Base-by-base conservation (phyloP, 2,329 filamentous ascomycete genomes). In the Coniochaeta pulveracea region DNA sequence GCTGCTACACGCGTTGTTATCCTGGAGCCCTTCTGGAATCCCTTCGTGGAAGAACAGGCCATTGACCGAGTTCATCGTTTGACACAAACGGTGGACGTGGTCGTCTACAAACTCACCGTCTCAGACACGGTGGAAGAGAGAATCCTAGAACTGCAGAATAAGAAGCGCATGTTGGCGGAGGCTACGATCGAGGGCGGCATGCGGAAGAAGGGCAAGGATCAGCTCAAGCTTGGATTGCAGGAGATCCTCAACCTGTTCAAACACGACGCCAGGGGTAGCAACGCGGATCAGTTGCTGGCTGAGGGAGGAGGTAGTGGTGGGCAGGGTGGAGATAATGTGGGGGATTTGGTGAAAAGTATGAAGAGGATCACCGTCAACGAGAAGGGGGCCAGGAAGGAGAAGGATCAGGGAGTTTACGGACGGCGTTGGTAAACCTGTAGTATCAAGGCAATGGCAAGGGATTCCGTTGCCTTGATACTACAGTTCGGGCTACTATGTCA, bases 11-110 rank as follows among this genome's bases (percentile, higher is more conserved):
- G 91, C 12, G 91, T 98, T 4, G 78, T 98, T 34, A 93, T 98
- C 45, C 67, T 98, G 26, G 91, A 98, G 56, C 91, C 91, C 1
- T 98, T 98, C 58, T 98, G 91, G 91, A 98, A 98, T 55, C 91
- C 86, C 18, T 98, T 98, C 50, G 85, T 98, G 21, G 91, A 98
- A 63, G 91, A 98, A 55, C 91, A 98, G 65, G 91, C 91, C 31
- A 98, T 98, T 46, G 91, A 98, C 57, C 85, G 91, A 35, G 91
- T 98, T 17, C 91, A 98, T 54, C 85, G 91, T n/a, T 79, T 98
- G 34, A 96, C 93, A 25, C 91, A 98, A 58, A 95, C 85, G 2
- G 71, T 89, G 25, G 88, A 96, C 50, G 91, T 98, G 21, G 76
- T 89, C 36, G 85, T 98, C 41, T 98, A 94, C 66, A 93, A 91